Base-by-base conservation (phyloP, 2,329 filamentous ascomycete genomes). In the Cladophialophora chaetospira region DNA sequence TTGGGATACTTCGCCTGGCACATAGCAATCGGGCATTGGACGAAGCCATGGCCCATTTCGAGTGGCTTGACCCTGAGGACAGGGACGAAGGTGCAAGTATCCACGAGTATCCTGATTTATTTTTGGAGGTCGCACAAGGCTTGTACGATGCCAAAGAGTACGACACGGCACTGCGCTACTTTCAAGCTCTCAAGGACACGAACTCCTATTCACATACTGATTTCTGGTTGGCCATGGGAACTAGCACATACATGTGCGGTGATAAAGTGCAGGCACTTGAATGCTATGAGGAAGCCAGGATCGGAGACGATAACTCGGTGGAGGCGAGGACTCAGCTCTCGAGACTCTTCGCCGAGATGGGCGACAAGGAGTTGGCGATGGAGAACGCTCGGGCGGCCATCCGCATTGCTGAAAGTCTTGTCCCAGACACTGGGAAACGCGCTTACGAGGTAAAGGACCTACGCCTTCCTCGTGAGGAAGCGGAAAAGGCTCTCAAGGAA, bases 1-100 rank as follows among this genome's bases (percentile, higher is more conserved):
- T 99, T 61, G 93, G 89, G 3, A 76, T 93, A 3, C 93, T 91
- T 69, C 85, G 94, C n/a, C 74, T 96, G 31, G 86, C 84, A 53
- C 77, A 90, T 58, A 85, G 84, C 0, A 76, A 87, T 23, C 75
- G 83, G 13, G 69, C 82, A 60, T 72, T 79, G 19, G 75, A 83
- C 11, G 93, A 97, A 75, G 91, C 90, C 15, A 78, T 89, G 74
- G 87, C 75, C 62, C 89, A 93, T 67, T 78, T 93, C 55, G 75
- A 82, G 57, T 86, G 87, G 76, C 78, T 97, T 25, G 82, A 89
- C 47, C 85, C 88, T 1, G 79, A 83, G 5, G 81, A 86, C 44
- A 74, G 70, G 61, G 74, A 71, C 51, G 71, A 77, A 71, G 73
- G 72, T 68, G 78, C 70, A 50, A 79, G 70, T 28, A 77, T 90